A percentile compares a stretch with the other conserved stretches of the same genome.
Conservation (phyloP, 345 rosid species). For the Garcia nutans region DNA sequence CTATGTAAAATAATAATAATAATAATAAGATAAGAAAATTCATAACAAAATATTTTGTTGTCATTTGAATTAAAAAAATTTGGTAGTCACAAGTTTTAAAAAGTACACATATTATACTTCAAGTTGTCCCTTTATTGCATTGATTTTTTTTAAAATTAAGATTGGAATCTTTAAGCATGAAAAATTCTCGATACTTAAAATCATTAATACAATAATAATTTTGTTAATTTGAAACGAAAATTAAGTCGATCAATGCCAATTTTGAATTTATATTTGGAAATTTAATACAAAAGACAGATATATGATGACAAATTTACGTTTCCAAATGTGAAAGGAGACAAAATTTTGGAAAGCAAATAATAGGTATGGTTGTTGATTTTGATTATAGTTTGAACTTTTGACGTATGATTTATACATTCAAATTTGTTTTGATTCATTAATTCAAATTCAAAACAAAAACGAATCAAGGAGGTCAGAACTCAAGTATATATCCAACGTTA, state of each 20-base stretch:
- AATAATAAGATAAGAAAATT: too few species aligned
- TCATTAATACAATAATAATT: too few species aligned
- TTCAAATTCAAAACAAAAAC: background rate
- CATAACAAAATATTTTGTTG: too few species aligned
- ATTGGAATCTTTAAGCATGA: too few species aligned
- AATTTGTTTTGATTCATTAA: background rate
- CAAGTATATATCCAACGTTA: background rate
- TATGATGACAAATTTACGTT: too few species aligned
- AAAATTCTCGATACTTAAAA: too few species aligned
- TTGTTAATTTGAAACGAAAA: background rate
- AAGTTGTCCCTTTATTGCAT: too few species aligned
- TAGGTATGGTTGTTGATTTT: background rate
- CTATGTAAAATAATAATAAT: too few species aligned
- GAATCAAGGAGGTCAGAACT: slow-evolving; percentile 2
- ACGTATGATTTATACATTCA: background rate
- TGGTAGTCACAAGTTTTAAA: too few species aligned
- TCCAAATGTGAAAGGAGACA: background rate
- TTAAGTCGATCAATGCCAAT: background rate
- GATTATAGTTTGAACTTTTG: background rate
- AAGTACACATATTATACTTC: too few species aligned
- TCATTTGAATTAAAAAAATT: too few species aligned
- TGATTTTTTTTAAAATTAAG: too few species aligned
- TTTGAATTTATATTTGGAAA: background rate
- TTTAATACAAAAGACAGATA: background rate
- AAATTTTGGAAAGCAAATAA: background rate